Conservation (phyloP, 2,329 filamentous ascomycete genomes). For the Botrytis cinerea region DNA sequence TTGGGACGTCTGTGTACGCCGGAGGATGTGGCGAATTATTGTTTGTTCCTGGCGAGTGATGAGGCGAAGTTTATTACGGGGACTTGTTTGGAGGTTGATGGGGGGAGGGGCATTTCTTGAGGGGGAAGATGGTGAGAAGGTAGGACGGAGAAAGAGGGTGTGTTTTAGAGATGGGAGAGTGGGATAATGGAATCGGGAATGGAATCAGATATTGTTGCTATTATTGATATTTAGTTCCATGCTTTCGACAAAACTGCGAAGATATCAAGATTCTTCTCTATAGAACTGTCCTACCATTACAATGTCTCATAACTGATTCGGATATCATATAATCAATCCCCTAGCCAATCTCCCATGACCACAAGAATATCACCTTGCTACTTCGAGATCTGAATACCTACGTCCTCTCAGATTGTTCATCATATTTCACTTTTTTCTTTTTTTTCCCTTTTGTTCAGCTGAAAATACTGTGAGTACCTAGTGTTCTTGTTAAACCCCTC, state of each 20-base stretch:
- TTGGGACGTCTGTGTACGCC: constrained; percentile 58
- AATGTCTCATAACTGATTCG: neutral
- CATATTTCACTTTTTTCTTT: neutral
- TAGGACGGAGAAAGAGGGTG: neutral
- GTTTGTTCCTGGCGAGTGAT: constrained; percentile 69
- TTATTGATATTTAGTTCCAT: neutral
- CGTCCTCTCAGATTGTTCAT: neutral
- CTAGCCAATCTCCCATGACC: too few relatives aligned
- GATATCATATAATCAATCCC: neutral
- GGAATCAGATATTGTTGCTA: neutral
- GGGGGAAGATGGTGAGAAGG: too few relatives aligned
- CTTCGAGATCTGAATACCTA: neutral
- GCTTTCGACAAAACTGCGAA: neutral
- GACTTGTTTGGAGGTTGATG: constrained; percentile 67
- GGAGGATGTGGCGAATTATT: constrained; percentile 69
- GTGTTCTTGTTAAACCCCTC: neutral
- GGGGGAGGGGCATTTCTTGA: constrained; percentile 47
- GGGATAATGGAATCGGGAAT: neutral
- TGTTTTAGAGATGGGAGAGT: neutral
- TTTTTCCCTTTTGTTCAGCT: neutral
- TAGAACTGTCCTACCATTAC: neutral
- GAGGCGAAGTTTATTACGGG: constrained; percentile 73
- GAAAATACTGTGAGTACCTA: neutral
- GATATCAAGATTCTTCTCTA: neutral
- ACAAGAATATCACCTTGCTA: neutral